A percentile compares a stretch with the other conserved stretches of the same genome.
These are phyloP conservation scores for Solanum microdontum DNA, from an alignment of 257 asterid genomes.

Conservation along the genomic window DNA sequence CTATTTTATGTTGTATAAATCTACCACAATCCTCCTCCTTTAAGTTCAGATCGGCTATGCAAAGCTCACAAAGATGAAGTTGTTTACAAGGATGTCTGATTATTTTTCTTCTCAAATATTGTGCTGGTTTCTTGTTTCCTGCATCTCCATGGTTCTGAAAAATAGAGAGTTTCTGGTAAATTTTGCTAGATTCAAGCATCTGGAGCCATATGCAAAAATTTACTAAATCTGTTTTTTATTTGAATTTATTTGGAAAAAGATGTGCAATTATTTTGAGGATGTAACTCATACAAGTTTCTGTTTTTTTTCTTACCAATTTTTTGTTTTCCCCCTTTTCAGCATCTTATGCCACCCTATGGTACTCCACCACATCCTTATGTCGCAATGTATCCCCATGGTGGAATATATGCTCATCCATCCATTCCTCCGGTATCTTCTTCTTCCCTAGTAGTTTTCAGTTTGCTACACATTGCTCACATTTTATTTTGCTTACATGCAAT, in stretches of 20 bases:
- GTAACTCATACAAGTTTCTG: neutral
- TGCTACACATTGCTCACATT: neutral
- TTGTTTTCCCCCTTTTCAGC: conserved; percentile 32
- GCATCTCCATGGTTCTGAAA: neutral
- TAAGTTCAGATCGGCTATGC: neutral
- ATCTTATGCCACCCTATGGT: conserved; percentile 89
- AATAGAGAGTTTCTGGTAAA: neutral
- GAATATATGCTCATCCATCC: conserved; percentile 88
- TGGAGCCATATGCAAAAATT: neutral
- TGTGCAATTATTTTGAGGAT: neutral
- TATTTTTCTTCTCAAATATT: neutral
- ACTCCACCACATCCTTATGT: conserved; percentile 95
- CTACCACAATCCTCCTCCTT: neutral
- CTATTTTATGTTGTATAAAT: neutral
- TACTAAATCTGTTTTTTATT: neutral
- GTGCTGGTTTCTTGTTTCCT: neutral
- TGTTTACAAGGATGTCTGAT: neutral
- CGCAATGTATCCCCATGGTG: conserved; percentile 95
- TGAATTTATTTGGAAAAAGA: neutral
- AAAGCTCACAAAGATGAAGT: neutral
- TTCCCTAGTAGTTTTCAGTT: neutral
- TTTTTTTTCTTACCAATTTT: neutral
- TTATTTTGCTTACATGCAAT: neutral
- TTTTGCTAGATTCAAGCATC: neutral
- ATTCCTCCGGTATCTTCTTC: conserved; percentile 64